phyloP scores from a whole-genome alignment of 768 basidiomycete genomes.

The Boletellus ananiceps region DNA sequence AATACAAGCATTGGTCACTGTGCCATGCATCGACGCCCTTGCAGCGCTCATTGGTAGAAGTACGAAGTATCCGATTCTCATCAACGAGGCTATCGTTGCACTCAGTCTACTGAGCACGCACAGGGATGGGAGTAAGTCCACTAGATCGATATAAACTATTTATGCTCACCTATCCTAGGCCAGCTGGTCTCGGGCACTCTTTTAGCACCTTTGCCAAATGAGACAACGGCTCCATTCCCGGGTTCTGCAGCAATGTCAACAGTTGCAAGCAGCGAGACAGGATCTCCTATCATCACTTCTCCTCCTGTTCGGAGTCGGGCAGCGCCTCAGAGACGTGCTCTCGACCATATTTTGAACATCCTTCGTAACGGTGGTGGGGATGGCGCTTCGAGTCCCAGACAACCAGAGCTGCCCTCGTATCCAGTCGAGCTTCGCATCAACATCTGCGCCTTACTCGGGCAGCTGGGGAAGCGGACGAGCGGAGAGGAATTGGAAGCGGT shows the following conservation, averaged over 20 bases:
- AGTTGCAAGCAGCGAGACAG: slow-evolving; percentile 40
- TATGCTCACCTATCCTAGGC: slow-evolving; percentile 38
- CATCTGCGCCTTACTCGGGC: slow-evolving; percentile 65
- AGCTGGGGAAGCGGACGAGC: slow-evolving; percentile 51
- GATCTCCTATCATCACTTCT: slow-evolving; percentile 46
- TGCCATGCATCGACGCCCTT: slow-evolving; percentile 57
- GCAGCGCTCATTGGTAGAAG: slow-evolving; percentile 71
- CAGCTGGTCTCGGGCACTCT: slow-evolving; percentile 60
- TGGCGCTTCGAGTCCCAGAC: slow-evolving; percentile 40
- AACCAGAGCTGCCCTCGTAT: slow-evolving; percentile 37
- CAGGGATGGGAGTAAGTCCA: slow-evolving; percentile 54
- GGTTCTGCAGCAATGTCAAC: slow-evolving; percentile 34
- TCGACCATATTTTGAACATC: slow-evolving; percentile 65
- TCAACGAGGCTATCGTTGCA: slow-evolving; percentile 87
- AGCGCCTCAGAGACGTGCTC: slow-evolving; percentile 48
- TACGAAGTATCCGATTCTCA: slow-evolving; percentile 74
- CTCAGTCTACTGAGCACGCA: slow-evolving; percentile 71
- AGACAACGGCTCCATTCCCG: slow-evolving; percentile 31
- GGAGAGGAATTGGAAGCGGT: slow-evolving; percentile 46
- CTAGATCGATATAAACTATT: background rate
- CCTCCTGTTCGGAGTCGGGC: slow-evolving; percentile 36
- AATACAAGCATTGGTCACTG: slow-evolving; percentile 46
- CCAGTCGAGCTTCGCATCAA: slow-evolving; percentile 78
- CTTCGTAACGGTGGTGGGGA: slow-evolving; percentile 43
- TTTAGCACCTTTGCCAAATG: slow-evolving; percentile 43